A percentile compares a stretch with the other conserved stretches of the same genome.
These are phyloP conservation scores for Nelumbo lutea DNA, from an alignment of 164 flowering plant species.

Conservation along the genomic window DNA sequence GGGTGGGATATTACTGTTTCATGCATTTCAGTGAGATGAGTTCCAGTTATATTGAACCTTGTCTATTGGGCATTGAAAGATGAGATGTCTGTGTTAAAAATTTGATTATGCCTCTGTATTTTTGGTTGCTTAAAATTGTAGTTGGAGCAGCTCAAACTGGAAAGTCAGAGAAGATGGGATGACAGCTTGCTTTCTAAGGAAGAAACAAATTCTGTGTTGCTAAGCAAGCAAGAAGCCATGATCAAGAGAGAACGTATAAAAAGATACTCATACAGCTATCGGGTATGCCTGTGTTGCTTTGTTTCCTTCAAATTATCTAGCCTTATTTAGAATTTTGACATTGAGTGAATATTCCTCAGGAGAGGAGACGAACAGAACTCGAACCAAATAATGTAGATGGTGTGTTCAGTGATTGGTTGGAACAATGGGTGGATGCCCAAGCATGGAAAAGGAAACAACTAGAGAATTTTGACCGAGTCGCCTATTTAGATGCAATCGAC, in stretches of 20 bases:
- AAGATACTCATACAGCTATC: slow-evolving; percentile 43
- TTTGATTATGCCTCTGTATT: not conserved
- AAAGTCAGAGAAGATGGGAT: slow-evolving; percentile 46
- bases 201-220: slow-evolving; percentile 30
- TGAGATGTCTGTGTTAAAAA: not conserved
- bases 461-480: slow-evolving; percentile 28
- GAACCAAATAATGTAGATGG: slow-evolving; percentile 33
- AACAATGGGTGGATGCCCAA: slow-evolving; percentile 66
- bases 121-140: slow-evolving; percentile 28
- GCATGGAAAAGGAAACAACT: slow-evolving; percentile 35
- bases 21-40: not conserved
- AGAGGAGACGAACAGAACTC: slow-evolving; percentile 38
- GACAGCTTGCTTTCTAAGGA: slow-evolving; percentile 48
- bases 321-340: not conserved
- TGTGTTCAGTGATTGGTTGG: slow-evolving; percentile 57
- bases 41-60: not conserved
- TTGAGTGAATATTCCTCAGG: slow-evolving; percentile 14
- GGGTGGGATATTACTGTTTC: too few species aligned
- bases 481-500: slow-evolving; percentile 16
- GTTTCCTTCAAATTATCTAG: too few species aligned
- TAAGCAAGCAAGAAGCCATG: slow-evolving; percentile 47
- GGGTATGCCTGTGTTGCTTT: slow-evolving; percentile 26
- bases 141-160: slow-evolving; percentile 45
- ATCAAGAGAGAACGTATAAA: slow-evolving; percentile 45
- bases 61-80: not conserved